Conservation (phyloP, 768 basidiomycete genomes). For the Fomitopsis serialis region DNA sequence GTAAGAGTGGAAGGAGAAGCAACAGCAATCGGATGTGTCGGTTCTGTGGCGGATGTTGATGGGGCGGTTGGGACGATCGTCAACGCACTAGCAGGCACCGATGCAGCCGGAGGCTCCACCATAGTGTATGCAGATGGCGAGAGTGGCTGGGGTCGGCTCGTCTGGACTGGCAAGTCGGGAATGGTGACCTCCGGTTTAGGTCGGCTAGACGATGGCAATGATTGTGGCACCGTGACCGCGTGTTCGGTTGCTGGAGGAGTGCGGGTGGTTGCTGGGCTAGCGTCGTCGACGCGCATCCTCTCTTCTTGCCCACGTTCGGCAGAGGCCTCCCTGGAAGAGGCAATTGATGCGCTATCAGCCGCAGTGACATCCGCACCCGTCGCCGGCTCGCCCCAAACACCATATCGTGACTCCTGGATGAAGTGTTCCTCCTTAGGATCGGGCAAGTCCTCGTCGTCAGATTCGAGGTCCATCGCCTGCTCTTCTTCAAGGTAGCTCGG, state of each 20-base stretch:
- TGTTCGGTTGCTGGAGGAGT: too few species aligned
- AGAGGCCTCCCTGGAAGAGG: background rate
- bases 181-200: too few species aligned
- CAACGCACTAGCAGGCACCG: background rate
- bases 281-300: background rate
- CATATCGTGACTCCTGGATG: too few species aligned
- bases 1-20: too few species aligned
- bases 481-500: background rate
- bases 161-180: background rate
- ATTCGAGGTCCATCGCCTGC: slow-evolving; percentile 14
- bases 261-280: background rate
- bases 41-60: background rate
- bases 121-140: background rate
- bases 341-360: background rate
- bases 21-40: too few species aligned
- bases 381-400: background rate
- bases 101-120: background rate
- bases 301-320: background rate
- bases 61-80: background rate
- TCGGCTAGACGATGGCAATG: too few species aligned
- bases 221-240: too few species aligned
- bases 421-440: background rate
- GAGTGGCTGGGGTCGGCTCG: background rate
- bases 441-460: slow-evolving; percentile 5
- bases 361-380: background rate